Base-by-base conservation (phyloP, 75 land plant genomes). In the Cryptomeria japonica region DNA sequence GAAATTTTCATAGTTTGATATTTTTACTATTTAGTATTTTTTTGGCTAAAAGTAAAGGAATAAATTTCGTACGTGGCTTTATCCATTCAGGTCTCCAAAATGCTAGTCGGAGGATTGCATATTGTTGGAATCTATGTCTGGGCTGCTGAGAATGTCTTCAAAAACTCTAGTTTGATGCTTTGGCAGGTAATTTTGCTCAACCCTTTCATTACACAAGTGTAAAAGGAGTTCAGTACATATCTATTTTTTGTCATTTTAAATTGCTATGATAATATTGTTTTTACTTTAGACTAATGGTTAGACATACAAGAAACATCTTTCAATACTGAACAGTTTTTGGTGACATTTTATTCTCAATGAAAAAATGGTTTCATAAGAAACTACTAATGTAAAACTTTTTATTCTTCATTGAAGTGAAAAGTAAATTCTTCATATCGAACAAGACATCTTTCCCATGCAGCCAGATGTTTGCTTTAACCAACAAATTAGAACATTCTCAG, bases 31-130 rank as follows among this genome's bases (percentile, higher is more conserved):
- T 44, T 44, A 44, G 13, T 2, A 44, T 82, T 10, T 39, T 44
- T 25, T 82, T 82, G 31, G 9, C 12, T 18, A 0, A 44, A 82
- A 25, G 84, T 11, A 44, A 44, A 42, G 84, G 51, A 82, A 25
- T 44, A 82, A 44, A 10, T 9, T 0, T 46, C 15, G 25, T 11
- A 82, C n/a, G n/a, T 28, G 49, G 25, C 38, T 28, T 44, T 82
- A 9, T 42, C 5, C 28, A 44, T 84, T 58, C 84, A 97, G 98
- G 97, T 97, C 2, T 94, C 97, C 25, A 93, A 94, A 87, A 95
- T 97, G 99, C 93, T 97, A 10, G 77, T 94, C 87, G 99, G 99
- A 83, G 97, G 99, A 8, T 87, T 96, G 83, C 89, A 93, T 75
- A 96, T 97, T 34, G 86, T 97, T 86, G 99, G 99, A 12, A 89